phyloP scores from a whole-genome alignment of 176 grass and related monocot species.

The Zea luxurians region DNA sequence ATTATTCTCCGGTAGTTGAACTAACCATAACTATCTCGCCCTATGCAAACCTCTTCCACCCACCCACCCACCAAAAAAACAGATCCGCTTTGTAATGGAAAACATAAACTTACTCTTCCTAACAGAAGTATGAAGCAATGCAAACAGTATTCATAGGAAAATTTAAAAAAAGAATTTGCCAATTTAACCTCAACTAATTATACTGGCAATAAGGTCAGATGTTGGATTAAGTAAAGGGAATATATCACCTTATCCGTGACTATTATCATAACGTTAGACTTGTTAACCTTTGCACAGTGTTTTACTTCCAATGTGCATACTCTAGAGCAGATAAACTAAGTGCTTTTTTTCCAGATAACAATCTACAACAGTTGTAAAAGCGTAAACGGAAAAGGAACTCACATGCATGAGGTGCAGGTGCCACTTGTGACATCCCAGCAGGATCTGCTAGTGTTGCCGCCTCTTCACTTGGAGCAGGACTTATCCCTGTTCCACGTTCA shows the following conservation, averaged over 20 bases:
- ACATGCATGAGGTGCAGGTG: conserved; percentile 52
- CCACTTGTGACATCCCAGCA: conserved; percentile 34
- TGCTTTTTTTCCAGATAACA: background rate
- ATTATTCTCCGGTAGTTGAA: background rate
- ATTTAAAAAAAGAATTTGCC: background rate
- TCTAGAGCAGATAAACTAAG: background rate
- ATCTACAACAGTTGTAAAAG: background rate
- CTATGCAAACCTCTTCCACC: background rate
- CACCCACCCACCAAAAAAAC: background rate
- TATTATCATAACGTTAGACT: background rate
- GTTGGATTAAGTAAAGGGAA: background rate
- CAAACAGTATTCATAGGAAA: background rate
- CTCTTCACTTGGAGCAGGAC: conserved; percentile 45
- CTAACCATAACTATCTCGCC: background rate
- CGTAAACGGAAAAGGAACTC: conserved; percentile 27
- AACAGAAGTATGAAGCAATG: background rate
- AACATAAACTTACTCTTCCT: background rate
- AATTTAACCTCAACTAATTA: conserved; percentile 1
- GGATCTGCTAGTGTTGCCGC: conserved; percentile 1
- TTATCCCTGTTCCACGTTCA: conserved; percentile 18
- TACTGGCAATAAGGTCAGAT: background rate
- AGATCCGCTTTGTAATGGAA: background rate
- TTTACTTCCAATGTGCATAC: background rate
- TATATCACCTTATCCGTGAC: background rate
- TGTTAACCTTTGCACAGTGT: background rate